Conservation (phyloP, 768 basidiomycete genomes). For the Rubroboletus pulcherrimus region DNA sequence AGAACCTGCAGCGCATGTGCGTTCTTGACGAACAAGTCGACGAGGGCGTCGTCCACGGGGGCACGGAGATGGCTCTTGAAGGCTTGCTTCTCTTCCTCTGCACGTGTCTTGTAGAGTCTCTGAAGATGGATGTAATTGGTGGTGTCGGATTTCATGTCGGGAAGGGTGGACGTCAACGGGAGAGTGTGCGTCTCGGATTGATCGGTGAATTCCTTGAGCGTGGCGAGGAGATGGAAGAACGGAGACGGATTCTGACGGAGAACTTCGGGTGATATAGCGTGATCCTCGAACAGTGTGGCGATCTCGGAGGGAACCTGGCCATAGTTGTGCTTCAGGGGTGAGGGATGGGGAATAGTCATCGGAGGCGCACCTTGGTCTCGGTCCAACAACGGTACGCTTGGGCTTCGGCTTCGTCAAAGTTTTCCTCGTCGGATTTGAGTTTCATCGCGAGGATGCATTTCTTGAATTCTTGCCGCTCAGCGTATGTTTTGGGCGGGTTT, state of each 20-base stretch:
- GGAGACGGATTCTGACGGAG: constrained; percentile 48
- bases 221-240: constrained; percentile 77
- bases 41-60: constrained; percentile 45
- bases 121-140: constrained; percentile 79
- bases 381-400: constrained; percentile 85
- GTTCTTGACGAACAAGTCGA: constrained; percentile 79
- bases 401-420: constrained; percentile 91
- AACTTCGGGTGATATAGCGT: constrained; percentile 41
- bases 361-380: constrained; percentile 39
- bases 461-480: constrained; percentile 81
- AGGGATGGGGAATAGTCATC: background rate
- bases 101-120: constrained; percentile 74
- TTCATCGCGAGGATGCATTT: constrained; percentile 56
- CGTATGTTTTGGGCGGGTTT: constrained; percentile 44
- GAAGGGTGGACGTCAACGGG: constrained; percentile 82
- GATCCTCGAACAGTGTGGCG: constrained; percentile 57
- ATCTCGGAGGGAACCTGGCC: constrained; percentile 66
- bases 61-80: constrained; percentile 50
- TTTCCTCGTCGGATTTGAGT: constrained; percentile 86
- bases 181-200: constrained; percentile 56
- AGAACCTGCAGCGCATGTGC: constrained; percentile 69
- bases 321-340: background rate
- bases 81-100: constrained; percentile 60
- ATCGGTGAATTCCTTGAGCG: constrained; percentile 62
- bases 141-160: constrained; percentile 96